Conservation (phyloP, 306 rosid species). For the Adenanthera pavonina region DNA sequence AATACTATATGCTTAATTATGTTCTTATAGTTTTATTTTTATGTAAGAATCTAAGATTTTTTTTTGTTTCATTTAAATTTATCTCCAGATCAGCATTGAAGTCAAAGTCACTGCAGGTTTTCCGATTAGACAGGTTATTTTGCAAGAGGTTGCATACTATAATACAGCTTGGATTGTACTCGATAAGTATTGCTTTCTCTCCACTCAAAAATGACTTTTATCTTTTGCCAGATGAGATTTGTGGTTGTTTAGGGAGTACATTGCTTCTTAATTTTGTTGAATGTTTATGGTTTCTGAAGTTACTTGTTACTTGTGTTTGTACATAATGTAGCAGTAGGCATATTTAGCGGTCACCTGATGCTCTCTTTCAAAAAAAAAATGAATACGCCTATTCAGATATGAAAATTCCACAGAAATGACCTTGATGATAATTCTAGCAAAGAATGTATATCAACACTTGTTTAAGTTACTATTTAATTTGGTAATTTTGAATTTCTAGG, state of each 20-base stretch:
- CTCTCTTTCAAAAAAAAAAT: not conserved
- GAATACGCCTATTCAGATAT: not conserved
- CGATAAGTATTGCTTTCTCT: conserved; percentile 52
- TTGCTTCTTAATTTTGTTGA: not conserved
- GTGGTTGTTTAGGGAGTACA: not conserved
- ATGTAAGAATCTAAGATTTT: conserved; percentile 10
- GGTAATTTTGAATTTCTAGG: not conserved
- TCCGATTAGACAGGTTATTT: conserved; percentile 62
- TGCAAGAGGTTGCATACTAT: conserved; percentile 55
- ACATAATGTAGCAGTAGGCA: not conserved
- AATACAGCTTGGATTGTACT: conserved; percentile 63
- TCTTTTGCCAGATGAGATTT: not conserved
- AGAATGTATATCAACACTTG: not conserved
- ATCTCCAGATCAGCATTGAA: conserved; percentile 58
- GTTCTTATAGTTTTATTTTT: not conserved
- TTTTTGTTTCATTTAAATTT: conserved; percentile 10
- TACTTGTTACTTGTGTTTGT: not conserved
- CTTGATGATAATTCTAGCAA: not conserved
- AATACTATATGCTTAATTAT: not conserved
- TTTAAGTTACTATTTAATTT: not conserved
- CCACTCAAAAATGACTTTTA: not conserved
- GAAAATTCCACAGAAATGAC: not conserved
- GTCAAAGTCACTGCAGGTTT: conserved; percentile 67
- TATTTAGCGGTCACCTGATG: not conserved
- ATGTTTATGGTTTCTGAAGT: not conserved